phyloP scores from a whole-genome alignment of 2,329 filamentous ascomycete species.

The Emergomyces pasteurianus region DNA sequence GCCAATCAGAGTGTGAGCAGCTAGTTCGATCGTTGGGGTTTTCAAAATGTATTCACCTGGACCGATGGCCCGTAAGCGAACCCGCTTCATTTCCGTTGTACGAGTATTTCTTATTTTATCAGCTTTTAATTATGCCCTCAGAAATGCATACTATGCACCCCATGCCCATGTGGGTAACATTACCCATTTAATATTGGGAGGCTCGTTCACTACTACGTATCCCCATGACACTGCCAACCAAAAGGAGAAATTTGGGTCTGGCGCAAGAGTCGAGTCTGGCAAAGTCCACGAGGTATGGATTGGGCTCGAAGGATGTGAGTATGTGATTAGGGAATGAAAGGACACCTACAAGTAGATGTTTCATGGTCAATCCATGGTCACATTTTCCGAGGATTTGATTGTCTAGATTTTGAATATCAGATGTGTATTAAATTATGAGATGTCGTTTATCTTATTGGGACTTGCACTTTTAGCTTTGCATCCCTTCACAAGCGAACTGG shows the following conservation, averaged over 20 bases:
- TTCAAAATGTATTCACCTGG: conserved; percentile 50
- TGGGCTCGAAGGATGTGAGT: conserved; percentile 46
- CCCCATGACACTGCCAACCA: conserved; percentile 35
- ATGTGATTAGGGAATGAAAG: conserved; percentile 48
- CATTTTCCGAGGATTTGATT: background rate
- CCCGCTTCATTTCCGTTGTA: background rate
- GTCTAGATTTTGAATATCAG: background rate
- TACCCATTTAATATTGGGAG: conserved; percentile 48
- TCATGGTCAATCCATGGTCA: background rate
- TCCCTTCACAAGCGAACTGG: too few species aligned
- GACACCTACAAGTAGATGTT: background rate
- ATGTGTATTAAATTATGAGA: too few species aligned
- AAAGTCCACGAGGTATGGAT: conserved; percentile 51
- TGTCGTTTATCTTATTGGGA: too few species aligned
- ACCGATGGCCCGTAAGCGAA: conserved; percentile 31
- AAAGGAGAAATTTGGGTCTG: conserved; percentile 44
- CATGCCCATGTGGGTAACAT: conserved; percentile 45
- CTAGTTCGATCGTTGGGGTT: conserved; percentile 47
- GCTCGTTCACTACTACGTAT: conserved; percentile 46
- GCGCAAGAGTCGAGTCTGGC: conserved; percentile 44
- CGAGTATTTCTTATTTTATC: background rate
- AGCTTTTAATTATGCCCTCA: conserved; percentile 15
- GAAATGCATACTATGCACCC: conserved; percentile 48
- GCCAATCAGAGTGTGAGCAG: conserved; percentile 37
- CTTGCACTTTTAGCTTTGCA: too few species aligned